phyloP scores from a whole-genome alignment of 129 eudicot genomes.

The Ambrosia trifida region DNA sequence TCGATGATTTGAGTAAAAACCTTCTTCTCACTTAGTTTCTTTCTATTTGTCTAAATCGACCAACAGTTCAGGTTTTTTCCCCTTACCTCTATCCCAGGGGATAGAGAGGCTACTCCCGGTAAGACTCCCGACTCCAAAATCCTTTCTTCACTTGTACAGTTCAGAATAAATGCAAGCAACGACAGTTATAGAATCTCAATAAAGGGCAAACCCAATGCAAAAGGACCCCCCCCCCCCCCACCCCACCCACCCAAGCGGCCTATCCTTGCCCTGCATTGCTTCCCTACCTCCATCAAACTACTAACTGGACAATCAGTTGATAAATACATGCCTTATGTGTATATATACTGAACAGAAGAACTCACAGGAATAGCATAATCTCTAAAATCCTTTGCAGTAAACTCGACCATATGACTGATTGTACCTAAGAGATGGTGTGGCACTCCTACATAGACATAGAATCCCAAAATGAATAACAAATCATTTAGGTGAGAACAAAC shows the following conservation, averaged over 20 bases:
- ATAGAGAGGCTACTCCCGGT: no score
- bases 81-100: no score
- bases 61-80: no score
- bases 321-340: background rate
- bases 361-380: conserved; percentile 72
- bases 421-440: conserved; percentile 94
- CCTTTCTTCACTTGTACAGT: background rate
- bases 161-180: background rate
- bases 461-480: background rate
- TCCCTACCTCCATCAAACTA: background rate
- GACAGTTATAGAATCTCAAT: background rate
- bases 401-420: conserved; percentile 68
- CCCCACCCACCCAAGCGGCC: no score
- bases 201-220: no score
- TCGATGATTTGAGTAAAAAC: no score
- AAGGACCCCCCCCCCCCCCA: no score
- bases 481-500: conserved; percentile 10
- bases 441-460: conserved; percentile 51
- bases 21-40: no score
- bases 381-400: conserved; percentile 81
- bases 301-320: background rate
- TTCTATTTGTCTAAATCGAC: no score
- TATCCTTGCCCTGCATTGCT: no score
- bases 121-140: no score
- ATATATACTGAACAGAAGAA: background rate